Evolutionary conservation across 176 grass and related monocot genomes (phyloP).

Genomic region (Rhynchospora breviuscula): DNA sequence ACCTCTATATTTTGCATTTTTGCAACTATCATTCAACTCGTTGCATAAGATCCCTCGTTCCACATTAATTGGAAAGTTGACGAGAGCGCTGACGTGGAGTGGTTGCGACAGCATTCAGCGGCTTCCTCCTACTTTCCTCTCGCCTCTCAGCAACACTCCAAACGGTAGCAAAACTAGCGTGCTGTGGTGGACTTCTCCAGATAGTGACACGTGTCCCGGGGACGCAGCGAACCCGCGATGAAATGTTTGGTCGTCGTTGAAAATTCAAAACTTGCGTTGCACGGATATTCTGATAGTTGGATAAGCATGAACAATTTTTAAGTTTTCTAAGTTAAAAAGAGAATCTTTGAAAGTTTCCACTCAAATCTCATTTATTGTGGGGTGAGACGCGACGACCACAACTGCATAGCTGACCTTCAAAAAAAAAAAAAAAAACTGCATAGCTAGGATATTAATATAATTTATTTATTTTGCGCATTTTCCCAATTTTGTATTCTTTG

Average conservation of each 20-base stretch:
- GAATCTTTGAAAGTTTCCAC: constrained; percentile 4
- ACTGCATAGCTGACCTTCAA: too few relatives aligned
- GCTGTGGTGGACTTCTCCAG: not conserved
- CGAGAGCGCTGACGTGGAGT: not conserved
- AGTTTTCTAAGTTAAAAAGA: not conserved
- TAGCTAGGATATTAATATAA: not conserved
- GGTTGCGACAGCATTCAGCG: not conserved
- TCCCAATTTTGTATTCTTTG: not conserved
- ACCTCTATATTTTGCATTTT: too few relatives aligned
- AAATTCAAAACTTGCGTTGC: not conserved
- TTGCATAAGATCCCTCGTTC: not conserved
- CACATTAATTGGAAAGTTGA: not conserved
- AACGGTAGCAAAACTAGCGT: not conserved
- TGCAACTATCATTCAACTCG: not conserved
- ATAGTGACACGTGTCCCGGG: not conserved
- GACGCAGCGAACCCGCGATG: not conserved
- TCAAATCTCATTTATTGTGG: not conserved
- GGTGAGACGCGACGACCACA: constrained; percentile 7
- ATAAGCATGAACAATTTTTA: constrained; percentile 3
- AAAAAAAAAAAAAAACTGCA: too few relatives aligned
- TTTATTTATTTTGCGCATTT: not conserved
- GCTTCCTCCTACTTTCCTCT: not conserved
- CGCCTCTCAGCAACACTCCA: not conserved
- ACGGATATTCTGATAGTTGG: constrained; percentile 10
- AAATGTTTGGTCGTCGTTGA: not conserved